A percentile compares a stretch with the other conserved stretches of the same genome.
Conservation (phyloP, 2,329 filamentous ascomycete genomes). For the Apiospora arundinis region DNA sequence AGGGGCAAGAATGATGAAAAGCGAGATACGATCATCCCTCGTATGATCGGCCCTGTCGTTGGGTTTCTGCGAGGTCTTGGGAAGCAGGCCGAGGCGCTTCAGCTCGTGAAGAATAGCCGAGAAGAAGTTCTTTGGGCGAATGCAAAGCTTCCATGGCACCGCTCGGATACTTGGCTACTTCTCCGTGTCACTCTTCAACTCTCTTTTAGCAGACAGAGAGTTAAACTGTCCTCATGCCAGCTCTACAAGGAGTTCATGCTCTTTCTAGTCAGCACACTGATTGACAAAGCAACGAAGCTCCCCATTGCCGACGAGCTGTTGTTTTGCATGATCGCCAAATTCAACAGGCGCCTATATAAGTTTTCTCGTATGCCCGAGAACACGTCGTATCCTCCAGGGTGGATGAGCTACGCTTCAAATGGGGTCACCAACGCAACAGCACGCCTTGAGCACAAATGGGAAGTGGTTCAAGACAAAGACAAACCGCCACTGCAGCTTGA, state of each 20-base stretch:
- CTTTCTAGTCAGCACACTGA: conserved; percentile 20
- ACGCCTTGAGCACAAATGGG: conserved; percentile 13
- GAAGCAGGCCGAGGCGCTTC: neutral
- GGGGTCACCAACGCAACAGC: neutral
- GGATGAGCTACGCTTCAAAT: conserved; percentile 4
- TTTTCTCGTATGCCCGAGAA: neutral
- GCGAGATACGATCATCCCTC: conserved; percentile 21
- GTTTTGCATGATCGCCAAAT: conserved; percentile 19
- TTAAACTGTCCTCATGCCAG: neutral
- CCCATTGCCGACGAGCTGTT: neutral
- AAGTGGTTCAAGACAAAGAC: neutral
- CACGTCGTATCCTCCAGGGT: neutral
- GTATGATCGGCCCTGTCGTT: neutral
- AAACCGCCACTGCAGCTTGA: neutral
- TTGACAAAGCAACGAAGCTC: conserved; percentile 4
- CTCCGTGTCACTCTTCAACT: conserved; percentile 20
- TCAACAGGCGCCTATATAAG: conserved; percentile 20
- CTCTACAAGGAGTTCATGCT: conserved; percentile 22
- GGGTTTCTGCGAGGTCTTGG: conserved; percentile 21
- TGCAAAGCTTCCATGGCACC: conserved; percentile 12
- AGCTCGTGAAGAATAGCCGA: conserved; percentile 16
- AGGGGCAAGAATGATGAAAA: conserved; percentile 13
- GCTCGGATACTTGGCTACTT: conserved; percentile 21
- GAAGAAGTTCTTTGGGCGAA: conserved; percentile 12
- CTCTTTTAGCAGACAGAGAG: neutral